phyloP scores from a whole-genome alignment of 306 rosid species.

The Leucaena leucocephala region DNA sequence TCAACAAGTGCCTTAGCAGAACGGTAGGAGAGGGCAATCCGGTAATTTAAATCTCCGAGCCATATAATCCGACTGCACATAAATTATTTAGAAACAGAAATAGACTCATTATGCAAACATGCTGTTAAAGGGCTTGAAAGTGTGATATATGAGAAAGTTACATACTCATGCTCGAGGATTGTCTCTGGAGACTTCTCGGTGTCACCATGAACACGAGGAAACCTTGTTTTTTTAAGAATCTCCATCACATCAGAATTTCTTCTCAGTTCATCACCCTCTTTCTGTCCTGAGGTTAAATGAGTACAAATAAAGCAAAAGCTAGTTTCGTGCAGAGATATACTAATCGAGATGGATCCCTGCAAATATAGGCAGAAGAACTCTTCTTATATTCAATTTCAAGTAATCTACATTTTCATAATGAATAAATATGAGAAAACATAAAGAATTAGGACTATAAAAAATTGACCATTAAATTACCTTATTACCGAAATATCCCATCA shows the following conservation, averaged over 20 bases:
- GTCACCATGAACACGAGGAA: slow-evolving; percentile 80
- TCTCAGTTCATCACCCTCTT: slow-evolving; percentile 96
- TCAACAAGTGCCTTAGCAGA: slow-evolving; percentile 97
- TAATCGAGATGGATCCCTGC: slow-evolving; percentile 96
- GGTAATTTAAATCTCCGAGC: slow-evolving; percentile 99
- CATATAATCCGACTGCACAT: slow-evolving; percentile 82
- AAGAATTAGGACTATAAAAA: slow-evolving; percentile 13
- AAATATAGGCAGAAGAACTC: slow-evolving; percentile 42
- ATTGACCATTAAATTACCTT: slow-evolving; percentile 61
- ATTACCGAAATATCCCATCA: slow-evolving; percentile 99
- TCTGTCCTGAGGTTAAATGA: slow-evolving; percentile 97
- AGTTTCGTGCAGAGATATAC: slow-evolving; percentile 96
- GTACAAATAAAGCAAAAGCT: slow-evolving; percentile 94
- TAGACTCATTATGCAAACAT: slow-evolving; percentile 28
- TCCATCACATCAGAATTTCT: slow-evolving; percentile 97
- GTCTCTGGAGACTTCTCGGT: slow-evolving; percentile 91
- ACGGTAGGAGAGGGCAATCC: slow-evolving; percentile 88
- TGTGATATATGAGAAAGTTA: slow-evolving; percentile 19
- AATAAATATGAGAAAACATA: slow-evolving; percentile 12
- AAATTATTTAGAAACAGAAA: slow-evolving; percentile 5
- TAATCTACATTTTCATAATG: slow-evolving; percentile 9
- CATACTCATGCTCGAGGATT: slow-evolving; percentile 97
- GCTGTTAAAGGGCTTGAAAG: slow-evolving; percentile 2
- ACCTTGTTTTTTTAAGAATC: slow-evolving; percentile 91
- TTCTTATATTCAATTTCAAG: slow-evolving; percentile 19